A percentile compares a stretch with the other conserved stretches of the same genome.
phyloP scores from a whole-genome alignment of 345 rosid genomes.

The Sisymbrium altissimum region DNA sequence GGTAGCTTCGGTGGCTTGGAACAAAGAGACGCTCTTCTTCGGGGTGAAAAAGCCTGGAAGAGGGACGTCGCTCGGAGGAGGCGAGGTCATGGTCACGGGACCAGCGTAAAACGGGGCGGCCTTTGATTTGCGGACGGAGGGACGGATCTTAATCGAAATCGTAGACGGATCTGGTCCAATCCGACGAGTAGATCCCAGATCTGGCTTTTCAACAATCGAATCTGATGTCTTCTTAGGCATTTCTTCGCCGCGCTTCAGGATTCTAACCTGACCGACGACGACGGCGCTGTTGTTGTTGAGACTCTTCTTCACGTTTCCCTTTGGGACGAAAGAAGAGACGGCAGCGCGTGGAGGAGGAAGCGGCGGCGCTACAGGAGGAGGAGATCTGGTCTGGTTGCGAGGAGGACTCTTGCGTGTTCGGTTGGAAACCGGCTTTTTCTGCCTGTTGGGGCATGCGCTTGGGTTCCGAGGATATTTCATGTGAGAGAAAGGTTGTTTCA shows the following conservation, averaged over 20 bases:
- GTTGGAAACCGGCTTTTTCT: constrained; percentile 30
- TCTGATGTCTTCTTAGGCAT: neutral
- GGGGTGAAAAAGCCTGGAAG: constrained; percentile 58
- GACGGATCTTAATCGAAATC: constrained; percentile 33
- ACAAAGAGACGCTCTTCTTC: constrained; percentile 34
- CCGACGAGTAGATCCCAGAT: constrained; percentile 38
- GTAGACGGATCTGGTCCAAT: constrained; percentile 39
- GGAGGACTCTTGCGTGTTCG: constrained; percentile 49
- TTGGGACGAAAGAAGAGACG: neutral
- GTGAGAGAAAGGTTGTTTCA: constrained; percentile 35
- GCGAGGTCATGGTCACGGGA: constrained; percentile 63
- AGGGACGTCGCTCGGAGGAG: constrained; percentile 94
- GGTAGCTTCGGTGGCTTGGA: constrained; percentile 43
- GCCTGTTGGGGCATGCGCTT: constrained; percentile 25
- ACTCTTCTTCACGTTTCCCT: constrained; percentile 13
- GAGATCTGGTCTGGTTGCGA: constrained; percentile 17
- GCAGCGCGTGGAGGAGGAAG: constrained; percentile 4
- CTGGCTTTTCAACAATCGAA: neutral
- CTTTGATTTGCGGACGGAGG: constrained; percentile 17
- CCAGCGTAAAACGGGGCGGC: constrained; percentile 64
- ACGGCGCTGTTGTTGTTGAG: neutral
- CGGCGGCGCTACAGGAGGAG: constrained; percentile 33
- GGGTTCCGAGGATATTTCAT: constrained; percentile 34
- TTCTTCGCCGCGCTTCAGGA: constrained; percentile 74
- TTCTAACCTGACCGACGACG: constrained; percentile 51